Percentiles rank a stretch among this genome's conserved stretches.
Conservation (phyloP, 805 yeast species). For the Myxozyma geophila region DNA sequence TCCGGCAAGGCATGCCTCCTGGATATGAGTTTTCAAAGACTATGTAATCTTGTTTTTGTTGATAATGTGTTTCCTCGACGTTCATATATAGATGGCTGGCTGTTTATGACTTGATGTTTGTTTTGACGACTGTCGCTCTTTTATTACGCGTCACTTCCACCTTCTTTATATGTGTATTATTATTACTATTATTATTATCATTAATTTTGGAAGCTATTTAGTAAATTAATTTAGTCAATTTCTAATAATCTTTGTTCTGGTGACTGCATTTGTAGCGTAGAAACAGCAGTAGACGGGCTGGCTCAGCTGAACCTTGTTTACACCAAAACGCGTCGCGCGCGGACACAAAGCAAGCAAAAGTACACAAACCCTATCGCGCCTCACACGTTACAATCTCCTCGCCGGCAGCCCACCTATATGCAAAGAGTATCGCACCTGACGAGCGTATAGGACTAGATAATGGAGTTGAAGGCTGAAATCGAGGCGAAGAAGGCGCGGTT, state of each 20-base stretch:
- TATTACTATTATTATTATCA: background rate
- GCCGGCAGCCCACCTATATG: too few species aligned
- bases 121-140: background rate
- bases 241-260: background rate
- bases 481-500: constrained; percentile 59
- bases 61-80: background rate
- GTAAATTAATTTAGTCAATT: background rate
- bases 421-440: too few species aligned
- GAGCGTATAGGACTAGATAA: background rate
- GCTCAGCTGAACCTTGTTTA: background rate
- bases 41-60: constrained; percentile 14
- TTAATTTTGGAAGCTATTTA: background rate
- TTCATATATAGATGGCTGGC: too few species aligned
- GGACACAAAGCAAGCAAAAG: too few species aligned
- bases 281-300: too few species aligned
- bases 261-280: background rate
- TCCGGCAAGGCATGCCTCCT: constrained; percentile 61
- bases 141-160: background rate
- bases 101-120: background rate
- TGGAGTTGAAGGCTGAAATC: constrained; percentile 50
- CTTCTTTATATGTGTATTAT: background rate
- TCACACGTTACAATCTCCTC: too few species aligned
- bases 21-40: constrained; percentile 30
- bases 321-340: too few species aligned
- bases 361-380: too few species aligned